Evolutionary conservation across 2,329 filamentous ascomycete species (phyloP).

Genomic region (Calonectria pteridis): DNA sequence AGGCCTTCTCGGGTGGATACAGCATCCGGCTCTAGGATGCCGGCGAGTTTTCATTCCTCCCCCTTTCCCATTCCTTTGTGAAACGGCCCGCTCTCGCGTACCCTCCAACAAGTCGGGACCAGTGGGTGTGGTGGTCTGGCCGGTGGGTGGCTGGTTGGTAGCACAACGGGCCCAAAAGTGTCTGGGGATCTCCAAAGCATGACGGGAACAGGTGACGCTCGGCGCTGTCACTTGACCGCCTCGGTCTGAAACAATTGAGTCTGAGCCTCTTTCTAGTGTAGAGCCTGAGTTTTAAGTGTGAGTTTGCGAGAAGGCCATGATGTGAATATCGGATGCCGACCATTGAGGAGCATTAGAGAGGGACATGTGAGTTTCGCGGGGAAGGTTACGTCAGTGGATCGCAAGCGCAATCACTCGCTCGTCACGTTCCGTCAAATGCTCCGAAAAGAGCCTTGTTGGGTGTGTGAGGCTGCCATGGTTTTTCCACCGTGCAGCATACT

Average conservation of each 20-base stretch:
- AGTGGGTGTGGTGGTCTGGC: constrained; percentile 23
- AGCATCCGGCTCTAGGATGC: not conserved
- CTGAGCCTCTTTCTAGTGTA: constrained; percentile 23
- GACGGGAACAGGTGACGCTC: constrained; percentile 31
- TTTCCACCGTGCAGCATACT: not conserved
- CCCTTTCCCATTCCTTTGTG: constrained; percentile 32
- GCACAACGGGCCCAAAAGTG: constrained; percentile 31
- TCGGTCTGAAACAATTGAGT: constrained; percentile 28
- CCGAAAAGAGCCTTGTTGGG: not conserved
- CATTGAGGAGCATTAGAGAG: not conserved
- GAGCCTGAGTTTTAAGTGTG: constrained; percentile 7
- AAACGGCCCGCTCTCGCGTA: constrained; percentile 46
- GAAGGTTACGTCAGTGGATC: constrained; percentile 23
- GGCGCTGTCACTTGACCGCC: constrained; percentile 30
- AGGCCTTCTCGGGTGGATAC: constrained; percentile 1
- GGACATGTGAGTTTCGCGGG: constrained; percentile 16
- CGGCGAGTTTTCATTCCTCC: constrained; percentile 23
- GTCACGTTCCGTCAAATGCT: constrained; percentile 16
- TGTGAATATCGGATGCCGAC: not conserved
- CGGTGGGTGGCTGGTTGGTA: constrained; percentile 30
- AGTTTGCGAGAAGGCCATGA: not conserved
- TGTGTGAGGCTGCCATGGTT: not conserved
- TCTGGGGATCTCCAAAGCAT: constrained; percentile 23
- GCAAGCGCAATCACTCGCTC: not conserved
- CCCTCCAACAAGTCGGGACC: constrained; percentile 33